These are phyloP conservation scores for Achlya hypogyna DNA, from an alignment of 352 stramenopile species.

Conservation along the genomic window DNA sequence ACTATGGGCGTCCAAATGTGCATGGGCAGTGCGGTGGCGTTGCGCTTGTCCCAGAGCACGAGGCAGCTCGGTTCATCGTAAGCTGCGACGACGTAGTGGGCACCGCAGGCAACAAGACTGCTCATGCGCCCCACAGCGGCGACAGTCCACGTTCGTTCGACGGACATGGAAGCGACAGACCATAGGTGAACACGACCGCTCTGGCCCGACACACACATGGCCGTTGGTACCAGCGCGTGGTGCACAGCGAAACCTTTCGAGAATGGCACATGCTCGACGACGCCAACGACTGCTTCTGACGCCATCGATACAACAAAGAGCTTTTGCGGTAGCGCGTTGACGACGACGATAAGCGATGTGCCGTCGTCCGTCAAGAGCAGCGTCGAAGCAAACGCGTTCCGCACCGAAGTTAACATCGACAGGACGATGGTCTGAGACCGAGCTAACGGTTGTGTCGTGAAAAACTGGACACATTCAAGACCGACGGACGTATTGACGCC, in stretches of 20 bases:
- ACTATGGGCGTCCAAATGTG: neutral
- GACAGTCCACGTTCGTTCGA: neutral
- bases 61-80: neutral
- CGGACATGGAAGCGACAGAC: neutral
- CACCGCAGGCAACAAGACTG: neutral
- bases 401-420: neutral
- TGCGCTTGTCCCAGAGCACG: neutral
- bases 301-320: neutral
- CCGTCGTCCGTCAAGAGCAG: neutral
- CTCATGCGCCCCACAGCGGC: neutral
- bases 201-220: neutral
- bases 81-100: neutral
- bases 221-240: neutral
- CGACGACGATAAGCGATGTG: neutral
- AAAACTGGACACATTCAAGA: neutral
- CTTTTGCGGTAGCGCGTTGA: neutral
- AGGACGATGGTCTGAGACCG: neutral
- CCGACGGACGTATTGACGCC: neutral
- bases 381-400: neutral
- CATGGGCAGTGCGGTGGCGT: neutral
- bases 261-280: neutral
- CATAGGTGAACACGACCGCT: neutral
- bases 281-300: neutral
- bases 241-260: neutral
- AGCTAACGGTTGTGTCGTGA: neutral